Conservation (phyloP, 2,329 filamentous ascomycete genomes). For the Onygena corvina region DNA sequence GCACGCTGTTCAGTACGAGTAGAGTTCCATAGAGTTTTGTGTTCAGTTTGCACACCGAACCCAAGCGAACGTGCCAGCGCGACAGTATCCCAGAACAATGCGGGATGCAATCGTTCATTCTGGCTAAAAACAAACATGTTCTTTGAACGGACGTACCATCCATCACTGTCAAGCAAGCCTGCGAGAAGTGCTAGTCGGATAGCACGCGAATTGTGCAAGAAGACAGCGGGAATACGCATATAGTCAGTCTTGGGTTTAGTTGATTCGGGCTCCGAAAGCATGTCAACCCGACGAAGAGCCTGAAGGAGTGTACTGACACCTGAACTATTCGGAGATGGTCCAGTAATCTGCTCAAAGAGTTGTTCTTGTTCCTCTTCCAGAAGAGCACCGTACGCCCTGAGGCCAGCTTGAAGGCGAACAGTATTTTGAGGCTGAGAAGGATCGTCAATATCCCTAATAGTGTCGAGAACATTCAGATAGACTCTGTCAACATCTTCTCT, state of each 20-base stretch:
- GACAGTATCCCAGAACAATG: slow-evolving; percentile 15
- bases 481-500: background rate
- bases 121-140: slow-evolving; percentile 14
- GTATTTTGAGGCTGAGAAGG: background rate
- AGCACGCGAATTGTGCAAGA: slow-evolving; percentile 15
- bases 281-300: slow-evolving; percentile 6
- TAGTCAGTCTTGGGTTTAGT: background rate
- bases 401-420: slow-evolving; percentile 10
- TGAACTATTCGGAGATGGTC: slow-evolving; percentile 3
- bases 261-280: background rate
- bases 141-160: slow-evolving; percentile 12
- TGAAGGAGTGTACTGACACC: slow-evolving; percentile 9
- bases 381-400: slow-evolving; percentile 14
- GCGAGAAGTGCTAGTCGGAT: slow-evolving; percentile 13
- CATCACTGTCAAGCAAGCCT: slow-evolving; percentile 12
- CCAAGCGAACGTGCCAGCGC: slow-evolving; percentile 13
- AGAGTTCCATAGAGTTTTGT: background rate
- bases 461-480: background rate
- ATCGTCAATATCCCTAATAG: background rate
- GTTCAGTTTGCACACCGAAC: slow-evolving; percentile 12
- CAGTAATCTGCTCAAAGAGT: slow-evolving; percentile 11
- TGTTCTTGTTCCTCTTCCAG: slow-evolving; percentile 10
- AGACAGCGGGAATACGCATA: slow-evolving; percentile 13
- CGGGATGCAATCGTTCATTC: slow-evolving; percentile 10
- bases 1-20: slow-evolving; percentile 5